Evolutionary conservation across 176 grass and related monocot species (phyloP).

Genomic region (Elymus sibiricus): DNA sequence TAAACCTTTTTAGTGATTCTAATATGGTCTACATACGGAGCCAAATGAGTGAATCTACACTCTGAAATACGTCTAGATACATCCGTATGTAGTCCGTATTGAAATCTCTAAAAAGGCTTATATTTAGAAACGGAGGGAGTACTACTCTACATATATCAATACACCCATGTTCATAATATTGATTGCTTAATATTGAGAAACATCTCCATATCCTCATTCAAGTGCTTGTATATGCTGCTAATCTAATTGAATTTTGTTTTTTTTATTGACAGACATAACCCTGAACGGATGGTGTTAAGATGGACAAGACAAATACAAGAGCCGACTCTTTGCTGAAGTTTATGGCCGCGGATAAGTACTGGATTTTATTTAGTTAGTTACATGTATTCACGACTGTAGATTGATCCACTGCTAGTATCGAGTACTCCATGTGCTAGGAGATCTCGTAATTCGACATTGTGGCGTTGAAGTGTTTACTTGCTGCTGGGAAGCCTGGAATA

Average conservation of each 20-base stretch:
- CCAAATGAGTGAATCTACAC: too few relatives aligned
- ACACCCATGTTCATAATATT: not conserved
- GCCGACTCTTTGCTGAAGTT: not conserved
- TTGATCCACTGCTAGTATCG: not conserved
- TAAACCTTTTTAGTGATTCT: too few relatives aligned
- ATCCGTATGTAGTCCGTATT: too few relatives aligned
- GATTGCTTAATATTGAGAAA: not conserved
- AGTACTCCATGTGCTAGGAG: not conserved
- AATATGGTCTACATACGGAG: too few relatives aligned
- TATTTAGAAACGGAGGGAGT: too few relatives aligned
- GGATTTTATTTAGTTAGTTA: not conserved
- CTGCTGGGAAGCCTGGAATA: not conserved
- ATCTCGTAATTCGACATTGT: not conserved
- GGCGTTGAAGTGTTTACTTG: not conserved
- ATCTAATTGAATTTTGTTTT: not conserved
- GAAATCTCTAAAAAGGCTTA: too few relatives aligned
- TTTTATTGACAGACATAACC: not conserved
- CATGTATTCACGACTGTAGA: not conserved
- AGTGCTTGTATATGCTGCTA: not conserved
- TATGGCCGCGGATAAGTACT: not conserved
- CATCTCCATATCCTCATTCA: not conserved
- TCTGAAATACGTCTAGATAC: too few relatives aligned
- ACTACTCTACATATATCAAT: not conserved
- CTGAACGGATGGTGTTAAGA: not conserved
- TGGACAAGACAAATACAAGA: not conserved